Evolutionary conservation across 495 filamentous ascomycete genomes (phyloP), one percentile per base, ranked within the genome.

Genomic region (Penicillium macrosclerotiorum): DNA sequence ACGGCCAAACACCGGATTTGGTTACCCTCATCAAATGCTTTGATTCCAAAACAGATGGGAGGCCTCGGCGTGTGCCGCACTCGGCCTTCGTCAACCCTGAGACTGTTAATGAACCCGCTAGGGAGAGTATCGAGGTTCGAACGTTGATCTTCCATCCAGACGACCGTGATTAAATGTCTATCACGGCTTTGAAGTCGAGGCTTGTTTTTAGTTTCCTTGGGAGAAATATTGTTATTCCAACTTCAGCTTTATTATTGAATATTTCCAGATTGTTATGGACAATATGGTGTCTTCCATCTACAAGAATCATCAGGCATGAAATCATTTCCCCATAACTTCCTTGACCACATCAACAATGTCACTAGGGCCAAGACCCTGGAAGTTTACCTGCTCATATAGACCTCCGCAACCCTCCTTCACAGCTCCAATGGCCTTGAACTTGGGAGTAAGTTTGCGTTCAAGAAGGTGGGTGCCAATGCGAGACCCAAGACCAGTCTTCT

Each of bases 1-100:
- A 66, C 18, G 62, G 58, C 9, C 75, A 84, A 55, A 71, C 71
- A 16, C 79, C 83, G 4, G 67, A 79, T 37, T 67, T 85, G 67
- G 80, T 84, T 8, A 68, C 79, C 19, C 51, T 88, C 37, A 85
- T 88, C 62, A 87, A 87, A 66, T 87, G 84, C 55, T 86, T 83
- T 65, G 83, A 86, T 64, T 78, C 75, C 5, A 81, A 84, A 75
- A 59, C 71, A 18, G 77, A 77, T 62, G 75, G 75, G 2, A 49
- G 76, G 17, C 74, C 72, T 19, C 64, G 75, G 5, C 52, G 77
- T 1, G 73, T 79, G 37, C 83, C 83, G 37, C 84, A 88, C 58
- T 72, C 74, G 4, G 82, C 83, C 3, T 86, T 88, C 67, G 65
- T 63, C 14, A 74, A 85, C 64, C 68, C 75, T 1, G 69, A 57